These are phyloP conservation scores for Sporothrix pallida DNA, from an alignment of 2,329 filamentous ascomycete genomes.

Conservation along the genomic window DNA sequence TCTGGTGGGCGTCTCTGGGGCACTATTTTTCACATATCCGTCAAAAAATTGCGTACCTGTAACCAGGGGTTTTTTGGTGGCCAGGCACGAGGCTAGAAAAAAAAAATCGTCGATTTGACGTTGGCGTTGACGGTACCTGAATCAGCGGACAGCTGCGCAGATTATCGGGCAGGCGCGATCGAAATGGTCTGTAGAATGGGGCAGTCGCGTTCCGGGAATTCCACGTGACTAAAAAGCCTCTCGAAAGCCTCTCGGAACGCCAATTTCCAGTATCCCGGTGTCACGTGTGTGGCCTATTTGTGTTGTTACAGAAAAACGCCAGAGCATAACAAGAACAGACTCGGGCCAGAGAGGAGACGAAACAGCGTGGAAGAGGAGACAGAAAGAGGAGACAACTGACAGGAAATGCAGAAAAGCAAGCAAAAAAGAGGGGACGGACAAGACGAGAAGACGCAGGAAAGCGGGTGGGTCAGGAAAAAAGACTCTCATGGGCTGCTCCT, in stretches of 20 bases:
- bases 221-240: slow-evolving; percentile 22
- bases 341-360: not conserved
- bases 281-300: slow-evolving; percentile 6
- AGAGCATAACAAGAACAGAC: not conserved
- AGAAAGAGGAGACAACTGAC: not conserved
- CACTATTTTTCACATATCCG: not conserved
- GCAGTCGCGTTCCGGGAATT: not conserved
- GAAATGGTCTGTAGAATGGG: not conserved
- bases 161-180: slow-evolving; percentile 20
- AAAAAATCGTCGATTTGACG: no score
- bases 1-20: no score
- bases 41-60: not conserved
- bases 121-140: not conserved
- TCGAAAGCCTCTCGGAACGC: not conserved
- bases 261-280: slow-evolving; percentile 12
- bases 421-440: slow-evolving; percentile 2
- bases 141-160: not conserved
- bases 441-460: not conserved
- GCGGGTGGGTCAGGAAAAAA: slow-evolving; percentile 13
- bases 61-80: not conserved
- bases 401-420: not conserved
- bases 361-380: not conserved
- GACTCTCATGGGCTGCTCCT: not conserved
- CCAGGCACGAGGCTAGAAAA: not conserved
- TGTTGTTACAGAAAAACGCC: no score